Evolutionary conservation across 208 protist genomes (phyloP).

Genomic region (Leishmania tarentolae): DNA sequence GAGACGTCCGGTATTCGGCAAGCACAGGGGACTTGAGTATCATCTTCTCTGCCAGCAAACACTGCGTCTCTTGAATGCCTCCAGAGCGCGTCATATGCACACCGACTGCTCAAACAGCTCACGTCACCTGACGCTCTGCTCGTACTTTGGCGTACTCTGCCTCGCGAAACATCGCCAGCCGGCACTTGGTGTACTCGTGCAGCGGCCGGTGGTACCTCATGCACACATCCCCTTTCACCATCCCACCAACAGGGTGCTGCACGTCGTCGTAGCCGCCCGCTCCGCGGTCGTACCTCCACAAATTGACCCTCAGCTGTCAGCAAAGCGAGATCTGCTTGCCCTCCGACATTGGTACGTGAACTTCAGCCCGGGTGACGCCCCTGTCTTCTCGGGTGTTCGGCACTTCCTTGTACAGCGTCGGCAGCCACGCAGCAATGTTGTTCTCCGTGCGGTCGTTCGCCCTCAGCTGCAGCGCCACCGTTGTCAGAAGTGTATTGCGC

Average conservation of each 20-base stretch:
- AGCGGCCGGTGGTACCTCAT: slow-evolving; percentile 74
- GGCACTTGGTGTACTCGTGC: slow-evolving; percentile 37
- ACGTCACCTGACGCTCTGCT: slow-evolving; percentile 42
- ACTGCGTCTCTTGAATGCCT: slow-evolving; percentile 83
- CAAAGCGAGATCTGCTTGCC: slow-evolving; percentile 42
- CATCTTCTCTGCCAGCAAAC: slow-evolving; percentile 8
- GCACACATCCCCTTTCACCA: slow-evolving; percentile 62
- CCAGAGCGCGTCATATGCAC: slow-evolving; percentile 47
- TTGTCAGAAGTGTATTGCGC: neutral
- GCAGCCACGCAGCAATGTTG: slow-evolving; percentile 6
- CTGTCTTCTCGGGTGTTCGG: slow-evolving; percentile 35
- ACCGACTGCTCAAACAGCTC: slow-evolving; percentile 60
- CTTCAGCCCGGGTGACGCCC: neutral
- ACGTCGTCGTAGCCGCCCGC: slow-evolving; percentile 71
- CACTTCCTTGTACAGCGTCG: slow-evolving; percentile 52
- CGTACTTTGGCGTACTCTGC: slow-evolving; percentile 9
- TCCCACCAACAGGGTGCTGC: slow-evolving; percentile 79
- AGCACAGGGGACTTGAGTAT: too few relatives aligned
- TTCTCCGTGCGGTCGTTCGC: slow-evolving; percentile 1
- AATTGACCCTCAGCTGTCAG: slow-evolving; percentile 27
- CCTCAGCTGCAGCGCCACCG: neutral
- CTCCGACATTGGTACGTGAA: slow-evolving; percentile 31
- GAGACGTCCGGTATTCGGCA: neutral
- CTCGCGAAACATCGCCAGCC: slow-evolving; percentile 59
- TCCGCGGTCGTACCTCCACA: slow-evolving; percentile 81